phyloP scores from a whole-genome alignment of 371 early-diverging fungal genomes.

The Lichtheimia ornata region DNA sequence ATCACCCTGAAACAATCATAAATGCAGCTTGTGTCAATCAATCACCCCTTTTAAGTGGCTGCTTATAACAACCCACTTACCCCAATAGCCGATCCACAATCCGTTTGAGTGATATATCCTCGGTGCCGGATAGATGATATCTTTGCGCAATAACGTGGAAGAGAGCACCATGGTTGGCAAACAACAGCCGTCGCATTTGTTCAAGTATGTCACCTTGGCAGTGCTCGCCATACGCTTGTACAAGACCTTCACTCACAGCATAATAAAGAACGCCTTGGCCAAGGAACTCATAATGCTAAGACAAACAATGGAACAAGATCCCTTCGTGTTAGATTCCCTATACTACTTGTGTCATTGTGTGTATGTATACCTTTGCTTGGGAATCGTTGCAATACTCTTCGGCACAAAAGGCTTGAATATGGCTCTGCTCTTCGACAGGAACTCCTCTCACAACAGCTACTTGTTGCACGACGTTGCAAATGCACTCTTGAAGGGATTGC shows the following conservation, averaged over 20 bases:
- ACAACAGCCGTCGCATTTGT: constrained; percentile 1
- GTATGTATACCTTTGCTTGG: background rate
- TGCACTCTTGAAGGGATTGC: too few relatives aligned
- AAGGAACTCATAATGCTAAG: constrained; percentile 9
- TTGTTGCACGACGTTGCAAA: too few relatives aligned
- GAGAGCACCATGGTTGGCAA: background rate
- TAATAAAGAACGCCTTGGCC: constrained; percentile 1
- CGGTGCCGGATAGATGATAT: background rate
- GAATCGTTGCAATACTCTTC: background rate
- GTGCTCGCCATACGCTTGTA: background rate
- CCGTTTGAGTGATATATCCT: background rate
- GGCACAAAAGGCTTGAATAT: background rate
- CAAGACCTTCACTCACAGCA: background rate
- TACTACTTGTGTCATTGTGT: background rate
- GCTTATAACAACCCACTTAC: background rate
- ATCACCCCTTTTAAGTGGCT: too few relatives aligned
- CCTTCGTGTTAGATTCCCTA: background rate
- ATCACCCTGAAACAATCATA: background rate
- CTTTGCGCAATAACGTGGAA: background rate
- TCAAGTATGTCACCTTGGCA: background rate
- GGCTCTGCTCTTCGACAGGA: too few relatives aligned
- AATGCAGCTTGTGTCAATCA: too few relatives aligned
- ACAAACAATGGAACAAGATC: too few relatives aligned
- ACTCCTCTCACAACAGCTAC: too few relatives aligned
- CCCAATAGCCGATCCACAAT: constrained; percentile 6